Evolutionary conservation across 495 filamentous ascomycete species (phyloP), one percentile per base, ranked within the genome.

Genomic region (Wilcoxina mikolae): DNA sequence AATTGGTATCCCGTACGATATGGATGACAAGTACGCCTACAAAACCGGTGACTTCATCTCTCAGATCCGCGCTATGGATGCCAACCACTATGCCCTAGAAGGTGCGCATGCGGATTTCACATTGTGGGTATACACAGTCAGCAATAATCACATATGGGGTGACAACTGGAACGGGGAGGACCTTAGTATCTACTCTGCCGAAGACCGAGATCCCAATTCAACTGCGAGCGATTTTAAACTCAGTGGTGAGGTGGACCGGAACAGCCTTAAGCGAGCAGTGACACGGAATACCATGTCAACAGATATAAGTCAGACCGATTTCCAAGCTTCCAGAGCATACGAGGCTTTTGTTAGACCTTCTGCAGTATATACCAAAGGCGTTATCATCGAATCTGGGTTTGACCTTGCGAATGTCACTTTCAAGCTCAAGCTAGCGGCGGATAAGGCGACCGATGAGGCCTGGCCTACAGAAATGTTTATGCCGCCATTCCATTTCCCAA

Each of bases 101-200:
- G 86, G 83, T 4, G 87, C 87, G 57, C 53, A 60, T 33, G 59
- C 61, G 0, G 90, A 89, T 0, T 94, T 87, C 61, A 85, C 88
- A 0, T 63, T 95, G 48, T 98, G 91, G 91, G 69, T 87, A 0
- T 98, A 98, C 67, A 78, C 78, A 48, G 76, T 78, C 28, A 39
- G 84, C 74, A 98, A 95, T 66, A 81, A 82, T 52, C 91, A 98
- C 60, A 73, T 83, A 62, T 84, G 84, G 73, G 93, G 91, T 29
- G 91, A 98, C 63, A 80, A 86, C 42, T 98, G 91, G 91, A 96
- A 98, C 57, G 91, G 91, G 26, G 91, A 98, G 61, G 91, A 98
- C 69, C 72, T 98, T 17, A 94, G 87, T 5, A 93, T 98, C 29
- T 84, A 78, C 62, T 94, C 86, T 0, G 56, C 73, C 2, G 88